Percentiles rank a stretch among this genome's conserved stretches.
These are phyloP conservation scores for Rugonectria rugulosa DNA, from an alignment of 2,329 filamentous ascomycete genomes.

Conservation along the genomic window DNA sequence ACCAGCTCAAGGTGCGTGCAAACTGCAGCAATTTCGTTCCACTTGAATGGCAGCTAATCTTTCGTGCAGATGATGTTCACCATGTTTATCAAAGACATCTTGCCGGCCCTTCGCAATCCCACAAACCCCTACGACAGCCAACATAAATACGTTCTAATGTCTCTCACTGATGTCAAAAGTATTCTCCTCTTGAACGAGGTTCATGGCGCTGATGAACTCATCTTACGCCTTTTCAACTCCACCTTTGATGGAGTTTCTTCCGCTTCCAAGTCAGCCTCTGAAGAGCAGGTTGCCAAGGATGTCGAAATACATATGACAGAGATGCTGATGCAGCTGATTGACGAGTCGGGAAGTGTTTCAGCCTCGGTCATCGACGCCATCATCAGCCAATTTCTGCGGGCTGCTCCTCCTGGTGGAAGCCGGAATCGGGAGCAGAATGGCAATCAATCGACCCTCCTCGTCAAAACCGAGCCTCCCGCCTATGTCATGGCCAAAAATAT, in stretches of 20 bases:
- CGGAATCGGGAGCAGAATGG: slow-evolving; percentile 72
- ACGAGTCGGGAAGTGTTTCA: slow-evolving; percentile 80
- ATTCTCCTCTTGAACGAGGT: slow-evolving; percentile 91
- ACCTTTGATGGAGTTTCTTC: slow-evolving; percentile 93
- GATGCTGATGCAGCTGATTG: slow-evolving; percentile 83
- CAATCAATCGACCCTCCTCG: slow-evolving; percentile 82
- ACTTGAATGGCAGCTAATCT: slow-evolving; percentile 31
- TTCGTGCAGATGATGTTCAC: slow-evolving; percentile 83
- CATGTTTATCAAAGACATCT: slow-evolving; percentile 81
- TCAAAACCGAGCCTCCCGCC: slow-evolving; percentile 88
- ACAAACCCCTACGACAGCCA: slow-evolving; percentile 91
- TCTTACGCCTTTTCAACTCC: slow-evolving; percentile 81
- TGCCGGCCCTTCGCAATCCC: slow-evolving; percentile 86
- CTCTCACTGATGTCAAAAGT: slow-evolving; percentile 91
- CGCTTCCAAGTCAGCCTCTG: slow-evolving; percentile 75
- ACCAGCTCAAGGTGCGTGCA: slow-evolving; percentile 80
- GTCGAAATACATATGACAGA: slow-evolving; percentile 92
- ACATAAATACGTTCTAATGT: slow-evolving; percentile 89
- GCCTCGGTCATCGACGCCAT: slow-evolving; percentile 88
- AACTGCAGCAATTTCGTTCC: neutral
- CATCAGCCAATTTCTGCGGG: slow-evolving; percentile 92
- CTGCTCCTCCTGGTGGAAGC: slow-evolving; percentile 73
- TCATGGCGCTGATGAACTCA: slow-evolving; percentile 79
- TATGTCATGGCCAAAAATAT: slow-evolving; percentile 97
- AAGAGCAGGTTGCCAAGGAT: slow-evolving; percentile 88